phyloP scores from a whole-genome alignment of 2,329 filamentous ascomycete species.

The Neurospora sp. region DNA sequence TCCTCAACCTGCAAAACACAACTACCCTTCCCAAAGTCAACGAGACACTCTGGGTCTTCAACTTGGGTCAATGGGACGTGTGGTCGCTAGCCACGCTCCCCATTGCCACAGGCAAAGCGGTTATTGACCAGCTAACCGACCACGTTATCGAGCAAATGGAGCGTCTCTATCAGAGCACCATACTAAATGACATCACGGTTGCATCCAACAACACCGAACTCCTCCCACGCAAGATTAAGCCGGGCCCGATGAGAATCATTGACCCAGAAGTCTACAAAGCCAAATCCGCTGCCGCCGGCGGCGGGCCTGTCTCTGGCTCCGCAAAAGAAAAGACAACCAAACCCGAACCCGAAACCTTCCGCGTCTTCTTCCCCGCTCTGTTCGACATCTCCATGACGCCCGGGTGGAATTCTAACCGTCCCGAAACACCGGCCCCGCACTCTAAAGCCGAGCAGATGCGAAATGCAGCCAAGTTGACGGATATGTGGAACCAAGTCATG shows the following conservation, averaged over 20 bases:
- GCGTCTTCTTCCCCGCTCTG: slow-evolving; percentile 39
- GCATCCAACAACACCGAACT: slow-evolving; percentile 21
- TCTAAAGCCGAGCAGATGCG: slow-evolving; percentile 41
- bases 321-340: neutral
- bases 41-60: slow-evolving; percentile 43
- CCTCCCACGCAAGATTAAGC: slow-evolving; percentile 17
- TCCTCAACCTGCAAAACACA: slow-evolving; percentile 31
- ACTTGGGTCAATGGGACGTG: slow-evolving; percentile 44
- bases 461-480: slow-evolving; percentile 41
- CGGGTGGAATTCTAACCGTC: slow-evolving; percentile 31
- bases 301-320: neutral
- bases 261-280: slow-evolving; percentile 2
- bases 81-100: slow-evolving; percentile 42
- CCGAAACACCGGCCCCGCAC: slow-evolving; percentile 23
- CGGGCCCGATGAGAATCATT: neutral
- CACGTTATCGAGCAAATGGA: slow-evolving; percentile 37
- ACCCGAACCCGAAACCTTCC: slow-evolving; percentile 26
- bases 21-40: slow-evolving; percentile 20
- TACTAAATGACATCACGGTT: slow-evolving; percentile 27
- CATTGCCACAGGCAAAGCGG: slow-evolving; percentile 24
- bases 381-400: slow-evolving; percentile 45
- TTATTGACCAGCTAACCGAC: slow-evolving; percentile 27
- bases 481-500: slow-evolving; percentile 38
- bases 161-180: slow-evolving; percentile 33
- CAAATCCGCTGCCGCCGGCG: neutral